These are phyloP conservation scores for Hypoxylon fragiforme DNA, from an alignment of 495 filamentous ascomycete genomes.

Conservation along the genomic window DNA sequence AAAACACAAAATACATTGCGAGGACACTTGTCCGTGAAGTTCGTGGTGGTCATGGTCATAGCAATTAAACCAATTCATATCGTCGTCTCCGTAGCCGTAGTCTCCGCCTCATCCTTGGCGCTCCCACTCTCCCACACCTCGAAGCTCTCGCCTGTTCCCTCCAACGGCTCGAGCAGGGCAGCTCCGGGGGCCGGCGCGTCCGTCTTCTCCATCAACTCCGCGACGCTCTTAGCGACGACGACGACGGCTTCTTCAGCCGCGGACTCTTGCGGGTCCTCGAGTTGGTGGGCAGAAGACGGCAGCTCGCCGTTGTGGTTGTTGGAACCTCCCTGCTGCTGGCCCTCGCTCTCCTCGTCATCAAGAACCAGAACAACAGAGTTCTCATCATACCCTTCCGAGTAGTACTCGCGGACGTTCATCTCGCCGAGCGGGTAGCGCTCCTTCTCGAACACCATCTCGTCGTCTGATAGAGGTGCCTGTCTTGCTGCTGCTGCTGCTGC, in stretches of 20 bases:
- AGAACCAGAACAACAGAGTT: conserved; percentile 61
- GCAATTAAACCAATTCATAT: conserved; percentile 15
- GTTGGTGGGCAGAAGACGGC: too few species aligned
- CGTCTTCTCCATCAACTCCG: conserved; percentile 53
- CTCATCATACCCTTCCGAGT: conserved; percentile 66
- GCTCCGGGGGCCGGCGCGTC: conserved; percentile 44
- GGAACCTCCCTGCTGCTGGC: conserved; percentile 12
- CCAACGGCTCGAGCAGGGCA: conserved; percentile 53
- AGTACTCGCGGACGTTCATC: conserved; percentile 72
- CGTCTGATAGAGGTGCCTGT: conserved; percentile 11
- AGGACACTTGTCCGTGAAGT: not conserved
- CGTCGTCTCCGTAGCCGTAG: conserved; percentile 12
- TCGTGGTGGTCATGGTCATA: not conserved
- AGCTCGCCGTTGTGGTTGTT: conserved; percentile 17
- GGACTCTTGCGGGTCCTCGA: too few species aligned
- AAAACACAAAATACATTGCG: not conserved
- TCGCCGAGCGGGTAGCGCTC: conserved; percentile 70
- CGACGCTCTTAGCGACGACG: conserved; percentile 39
- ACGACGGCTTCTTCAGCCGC: too few species aligned
- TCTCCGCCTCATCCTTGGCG: conserved; percentile 53
- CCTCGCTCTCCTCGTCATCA: conserved; percentile 52
- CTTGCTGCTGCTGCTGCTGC: too few species aligned
- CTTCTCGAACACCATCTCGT: conserved; percentile 53
- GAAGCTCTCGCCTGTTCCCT: conserved; percentile 56
- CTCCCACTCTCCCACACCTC: conserved; percentile 70